Base-by-base conservation (phyloP, 148 eudicot species). In the Rhododendron vialii region DNA sequence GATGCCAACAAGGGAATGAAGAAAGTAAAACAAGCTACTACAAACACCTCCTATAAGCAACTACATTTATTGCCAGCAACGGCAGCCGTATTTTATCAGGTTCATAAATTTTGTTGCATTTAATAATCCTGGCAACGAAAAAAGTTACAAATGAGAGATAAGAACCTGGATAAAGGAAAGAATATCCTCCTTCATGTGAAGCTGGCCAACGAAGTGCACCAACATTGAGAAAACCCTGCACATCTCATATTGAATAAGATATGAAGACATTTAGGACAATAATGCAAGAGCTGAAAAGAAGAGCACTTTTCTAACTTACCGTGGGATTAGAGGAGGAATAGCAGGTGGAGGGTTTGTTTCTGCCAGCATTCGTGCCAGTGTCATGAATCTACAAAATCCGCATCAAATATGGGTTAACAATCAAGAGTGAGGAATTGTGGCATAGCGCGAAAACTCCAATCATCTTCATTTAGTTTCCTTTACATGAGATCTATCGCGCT, bases 151-250 rank as follows among this genome's bases (percentile, higher is more conserved):
- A 65, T 33, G 76, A 57, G 47, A 86, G 69, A 85, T 20, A 35
- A 89, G 83, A 55, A 94, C 98, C 97, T 95, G 88, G 80, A 88
- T 38, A 26, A 91, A 91, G 47, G 87, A 73, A 86, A 90, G 74
- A 71, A 94, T 90, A 85, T 94, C 93, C 67, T 93, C 91, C 85
- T 91, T 90, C 89, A 87, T 88, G 65, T 91, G 90, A 85, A 96
- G 90, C 80, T 88, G 86, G 84, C 92, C 57, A 61, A 93, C 92
- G 43, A 93, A 89, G 74, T 85, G 91, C 41, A 84, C 89, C 89
- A 96, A 82, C 15, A 87, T 82, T 59, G 93, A 85, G 76, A 94
- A 84, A 55, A 94, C 85, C 94, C 98, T 96, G 94, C 87, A 84
- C 83, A 13, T 75, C 81, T 28, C 51, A 53, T 26, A 88, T 20